phyloP scores from a whole-genome alignment of 441 rosid species.

The Croton laevigatus region DNA sequence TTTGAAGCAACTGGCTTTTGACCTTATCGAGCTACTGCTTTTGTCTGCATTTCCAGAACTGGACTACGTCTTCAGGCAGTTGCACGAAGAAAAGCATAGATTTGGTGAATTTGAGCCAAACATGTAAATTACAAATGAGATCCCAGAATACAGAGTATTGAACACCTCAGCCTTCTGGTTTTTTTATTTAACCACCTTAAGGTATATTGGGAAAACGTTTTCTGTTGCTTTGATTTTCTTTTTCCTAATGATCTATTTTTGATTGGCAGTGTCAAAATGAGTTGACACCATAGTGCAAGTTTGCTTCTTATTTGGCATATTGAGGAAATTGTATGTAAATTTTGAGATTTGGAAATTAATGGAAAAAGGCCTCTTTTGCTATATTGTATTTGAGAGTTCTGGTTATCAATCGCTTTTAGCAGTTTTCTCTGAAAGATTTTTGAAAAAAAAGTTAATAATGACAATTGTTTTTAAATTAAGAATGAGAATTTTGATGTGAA shows the following conservation, averaged over 20 bases:
- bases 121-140: constrained; percentile 10
- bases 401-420: too few relatives aligned
- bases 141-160: constrained; percentile 1
- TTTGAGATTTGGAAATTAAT: constrained; percentile 15
- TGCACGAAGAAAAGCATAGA: constrained; percentile 63
- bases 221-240: constrained; percentile 3
- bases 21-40: constrained; percentile 79
- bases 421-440: too few relatives aligned
- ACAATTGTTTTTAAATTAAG: too few relatives aligned
- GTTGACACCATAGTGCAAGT: constrained; percentile 16
- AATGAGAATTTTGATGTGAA: too few relatives aligned
- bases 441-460: too few relatives aligned
- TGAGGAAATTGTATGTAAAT: constrained; percentile 36
- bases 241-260: constrained; percentile 7
- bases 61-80: constrained; percentile 55
- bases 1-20: constrained; percentile 71
- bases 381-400: too few relatives aligned
- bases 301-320: constrained; percentile 19
- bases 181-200: neutral
- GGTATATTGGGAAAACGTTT: constrained; percentile 14
- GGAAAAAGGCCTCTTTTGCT: neutral
- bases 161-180: constrained; percentile 2
- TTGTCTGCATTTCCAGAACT: constrained; percentile 81
- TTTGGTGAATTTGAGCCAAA: constrained; percentile 60
- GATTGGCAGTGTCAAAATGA: constrained; percentile 19